Evolutionary conservation across 2,329 filamentous ascomycete species (phyloP).

Genomic region (Colletotrichum musae): DNA sequence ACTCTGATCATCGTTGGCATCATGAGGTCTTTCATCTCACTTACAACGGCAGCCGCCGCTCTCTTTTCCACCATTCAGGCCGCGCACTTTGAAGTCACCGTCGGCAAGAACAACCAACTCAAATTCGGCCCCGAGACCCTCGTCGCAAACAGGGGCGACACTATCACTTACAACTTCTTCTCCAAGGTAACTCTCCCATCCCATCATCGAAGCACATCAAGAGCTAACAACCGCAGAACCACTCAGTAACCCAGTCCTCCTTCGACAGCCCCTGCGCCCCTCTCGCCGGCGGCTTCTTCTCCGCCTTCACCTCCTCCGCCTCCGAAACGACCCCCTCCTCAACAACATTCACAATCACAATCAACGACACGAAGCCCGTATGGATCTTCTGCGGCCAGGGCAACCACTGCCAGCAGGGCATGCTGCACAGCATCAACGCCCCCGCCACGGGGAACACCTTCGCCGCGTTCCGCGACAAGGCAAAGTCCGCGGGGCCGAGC

Average conservation of each 20-base stretch:
- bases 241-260: conserved; percentile 57
- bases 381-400: conserved; percentile 65
- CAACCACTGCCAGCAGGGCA: conserved; percentile 61
- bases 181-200: conserved; percentile 47
- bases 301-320: conserved; percentile 55
- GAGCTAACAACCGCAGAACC: conserved; percentile 49
- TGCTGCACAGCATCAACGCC: conserved; percentile 57
- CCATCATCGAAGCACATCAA: too few species aligned
- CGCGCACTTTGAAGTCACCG: conserved; percentile 51
- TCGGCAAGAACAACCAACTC: conserved; percentile 54
- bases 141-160: conserved; percentile 53
- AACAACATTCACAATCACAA: conserved; percentile 59
- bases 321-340: conserved; percentile 48
- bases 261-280: conserved; percentile 57
- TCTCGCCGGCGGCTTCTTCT: conserved; percentile 55
- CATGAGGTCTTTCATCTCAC: conserved; percentile 47
- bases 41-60: conserved; percentile 44
- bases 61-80: conserved; percentile 47
- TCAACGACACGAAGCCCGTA: conserved; percentile 62
- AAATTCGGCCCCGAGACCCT: conserved; percentile 55
- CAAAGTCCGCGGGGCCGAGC: conserved; percentile 48
- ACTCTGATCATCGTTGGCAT: conserved; percentile 36
- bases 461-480: conserved; percentile 50
- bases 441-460: conserved; percentile 52
- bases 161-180: conserved; percentile 58